Evolutionary conservation across 2,329 filamentous ascomycete species (phyloP), one percentile per base, ranked within the genome.

Genomic region (Fusarium luffae): DNA sequence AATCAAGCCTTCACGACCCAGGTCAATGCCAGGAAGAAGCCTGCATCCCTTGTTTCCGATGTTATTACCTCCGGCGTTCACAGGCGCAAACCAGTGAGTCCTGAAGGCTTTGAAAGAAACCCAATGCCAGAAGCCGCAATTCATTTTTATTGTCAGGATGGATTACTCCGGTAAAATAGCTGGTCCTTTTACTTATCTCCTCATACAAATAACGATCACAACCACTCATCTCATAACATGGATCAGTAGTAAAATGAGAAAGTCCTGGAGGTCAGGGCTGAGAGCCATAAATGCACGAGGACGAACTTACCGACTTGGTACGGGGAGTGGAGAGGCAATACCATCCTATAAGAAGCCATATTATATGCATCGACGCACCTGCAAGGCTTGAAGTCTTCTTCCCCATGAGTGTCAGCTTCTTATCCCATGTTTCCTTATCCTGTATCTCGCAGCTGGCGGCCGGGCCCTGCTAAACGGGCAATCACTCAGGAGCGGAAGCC

Each of bases 1-100:
- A 64, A 42, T 62, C 70, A 56, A 61, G 46, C 69, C 54, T 70
- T 61, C 67, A 70, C 57, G 68, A 71, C 67, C 63, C 67, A 73
- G 37, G 48, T 55, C 43, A 55, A 65, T 75, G 65, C 68, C 71
- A 68, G 71, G 67, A 67, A 66, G 65, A 75, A 74, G 64, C 70
- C 56, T 66, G 52, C 61, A 52, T 65, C 61, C 52, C 62, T 68
- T 75, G 63, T 74, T 74, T 63, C 72, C 69, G 65, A 63, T 54
- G 51, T 50, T n/a, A 48, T 52, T 37, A 37, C 21, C 18, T 51
- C 48, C 48, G 16, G 18, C 18, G 13, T n/a, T 37, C 16, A 16
- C 16, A n/a, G 12, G 21, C 21, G 32, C 9, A 12, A 43, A 21
- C 16, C 27, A 32, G 47, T 19, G 25, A 25, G 12, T 43, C 19